Evolutionary conservation across 495 filamentous ascomycete genomes (phyloP).

Genomic region (Penicillium longicatenatum): DNA sequence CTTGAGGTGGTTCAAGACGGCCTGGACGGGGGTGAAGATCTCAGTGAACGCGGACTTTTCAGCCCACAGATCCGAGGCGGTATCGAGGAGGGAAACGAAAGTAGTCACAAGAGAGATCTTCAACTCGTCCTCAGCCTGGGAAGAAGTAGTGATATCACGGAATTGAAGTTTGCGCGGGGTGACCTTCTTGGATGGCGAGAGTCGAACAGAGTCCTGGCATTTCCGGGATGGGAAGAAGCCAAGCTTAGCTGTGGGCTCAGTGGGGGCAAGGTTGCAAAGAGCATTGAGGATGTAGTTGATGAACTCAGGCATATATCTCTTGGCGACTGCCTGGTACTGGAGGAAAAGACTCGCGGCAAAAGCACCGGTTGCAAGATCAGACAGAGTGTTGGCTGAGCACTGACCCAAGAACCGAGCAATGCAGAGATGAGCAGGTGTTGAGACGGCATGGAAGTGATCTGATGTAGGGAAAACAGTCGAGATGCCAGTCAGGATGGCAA

Average conservation of each 20-base stretch:
- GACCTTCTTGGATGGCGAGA: slow-evolving; percentile 32
- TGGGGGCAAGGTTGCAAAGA: slow-evolving; percentile 66
- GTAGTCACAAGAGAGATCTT: slow-evolving; percentile 63
- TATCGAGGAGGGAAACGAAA: slow-evolving; percentile 56
- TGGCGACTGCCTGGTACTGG: slow-evolving; percentile 78
- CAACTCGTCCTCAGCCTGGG: slow-evolving; percentile 42
- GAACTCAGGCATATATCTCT: slow-evolving; percentile 85
- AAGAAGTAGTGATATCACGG: slow-evolving; percentile 52
- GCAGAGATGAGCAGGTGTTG: slow-evolving; percentile 80
- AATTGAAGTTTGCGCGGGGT: slow-evolving; percentile 42
- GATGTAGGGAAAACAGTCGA: slow-evolving; percentile 88
- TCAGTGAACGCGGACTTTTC: slow-evolving; percentile 71
- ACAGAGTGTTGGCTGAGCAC: slow-evolving; percentile 60
- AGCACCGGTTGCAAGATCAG: slow-evolving; percentile 71
- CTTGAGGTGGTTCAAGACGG: slow-evolving; percentile 57
- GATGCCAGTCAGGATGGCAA: slow-evolving; percentile 79
- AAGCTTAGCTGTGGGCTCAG: slow-evolving; percentile 41
- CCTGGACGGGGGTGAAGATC: slow-evolving; percentile 62
- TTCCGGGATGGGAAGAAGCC: slow-evolving; percentile 66
- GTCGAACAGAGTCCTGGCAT: slow-evolving; percentile 53
- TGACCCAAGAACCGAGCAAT: slow-evolving; percentile 84
- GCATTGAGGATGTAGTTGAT: slow-evolving; percentile 79
- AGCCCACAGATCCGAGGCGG: slow-evolving; percentile 63
- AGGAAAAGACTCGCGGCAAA: slow-evolving; percentile 75
- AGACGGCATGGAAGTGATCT: slow-evolving; percentile 93